phyloP scores from a whole-genome alignment of 495 filamentous ascomycete species.

The Tuber microsphaerosporum region DNA sequence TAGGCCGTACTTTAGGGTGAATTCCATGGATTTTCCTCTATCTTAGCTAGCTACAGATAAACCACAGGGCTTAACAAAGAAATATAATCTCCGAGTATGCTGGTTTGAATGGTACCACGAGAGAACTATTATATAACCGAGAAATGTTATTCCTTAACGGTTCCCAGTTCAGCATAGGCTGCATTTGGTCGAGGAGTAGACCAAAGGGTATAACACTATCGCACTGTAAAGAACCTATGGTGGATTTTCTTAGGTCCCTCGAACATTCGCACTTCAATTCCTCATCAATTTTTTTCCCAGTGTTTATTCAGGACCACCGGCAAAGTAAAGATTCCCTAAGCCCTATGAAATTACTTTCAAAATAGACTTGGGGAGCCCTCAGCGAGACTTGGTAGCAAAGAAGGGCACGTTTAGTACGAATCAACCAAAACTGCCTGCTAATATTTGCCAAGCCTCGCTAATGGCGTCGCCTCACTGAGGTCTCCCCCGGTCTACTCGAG shows the following conservation, averaged over 20 bases:
- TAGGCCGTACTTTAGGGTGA: too few species aligned
- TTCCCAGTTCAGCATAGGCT: background rate
- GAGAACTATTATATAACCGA: background rate
- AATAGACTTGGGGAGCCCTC: too few species aligned
- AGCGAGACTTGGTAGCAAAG: too few species aligned
- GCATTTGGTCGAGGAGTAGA: background rate
- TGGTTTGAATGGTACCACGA: background rate
- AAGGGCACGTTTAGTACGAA: too few species aligned
- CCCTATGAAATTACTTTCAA: background rate
- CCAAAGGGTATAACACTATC: background rate
- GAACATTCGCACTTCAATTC: background rate
- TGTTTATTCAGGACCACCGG: background rate
- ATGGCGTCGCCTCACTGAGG: too few species aligned
- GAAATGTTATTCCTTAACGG: background rate
- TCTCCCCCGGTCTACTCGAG: too few species aligned
- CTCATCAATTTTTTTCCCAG: background rate
- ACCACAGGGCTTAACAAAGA: too few species aligned
- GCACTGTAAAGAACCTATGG: background rate
- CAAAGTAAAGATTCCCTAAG: background rate
- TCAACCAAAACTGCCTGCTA: too few species aligned
- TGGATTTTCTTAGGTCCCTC: background rate
- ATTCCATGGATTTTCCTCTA: too few species aligned
- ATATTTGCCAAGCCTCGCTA: too few species aligned
- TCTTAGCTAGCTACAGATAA: too few species aligned
- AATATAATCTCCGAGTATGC: background rate